Evolutionary conservation across 2,329 filamentous ascomycete species (phyloP).

Genomic region (Pleomassaria siparia): DNA sequence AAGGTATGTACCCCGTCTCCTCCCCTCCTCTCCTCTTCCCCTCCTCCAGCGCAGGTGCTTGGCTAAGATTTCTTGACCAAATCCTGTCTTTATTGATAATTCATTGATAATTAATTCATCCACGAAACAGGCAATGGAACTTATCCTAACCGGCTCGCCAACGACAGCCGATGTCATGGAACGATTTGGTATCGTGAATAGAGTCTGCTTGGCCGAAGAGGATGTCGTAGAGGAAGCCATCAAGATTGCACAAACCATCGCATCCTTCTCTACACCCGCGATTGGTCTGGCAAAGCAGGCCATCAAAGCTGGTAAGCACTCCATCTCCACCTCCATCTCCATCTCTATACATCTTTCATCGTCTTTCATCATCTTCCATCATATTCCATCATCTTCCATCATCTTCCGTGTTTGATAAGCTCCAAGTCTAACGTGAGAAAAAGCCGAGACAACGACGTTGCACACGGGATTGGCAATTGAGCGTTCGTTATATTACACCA

Average conservation of each 20-base stretch:
- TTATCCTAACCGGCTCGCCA: conserved; percentile 47
- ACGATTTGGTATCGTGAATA: conserved; percentile 46
- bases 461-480: conserved; percentile 44
- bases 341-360: too few relatives aligned
- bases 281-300: conserved; percentile 49
- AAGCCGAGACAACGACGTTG: conserved; percentile 48
- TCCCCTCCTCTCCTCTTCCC: too few relatives aligned
- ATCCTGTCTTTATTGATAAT: not conserved
- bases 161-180: conserved; percentile 43
- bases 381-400: too few relatives aligned
- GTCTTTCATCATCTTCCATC: too few relatives aligned
- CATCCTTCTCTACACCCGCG: conserved; percentile 45
- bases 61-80: not conserved
- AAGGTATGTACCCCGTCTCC: conserved; percentile 31
- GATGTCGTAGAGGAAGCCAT: conserved; percentile 44
- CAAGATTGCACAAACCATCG: conserved; percentile 44
- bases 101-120: conserved; percentile 14
- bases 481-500: conserved; percentile 36
- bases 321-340: conserved; percentile 2
- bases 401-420: conserved; percentile 7
- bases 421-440: conserved; percentile 17
- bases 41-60: conserved; percentile 9
- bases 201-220: conserved; percentile 35
- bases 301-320: conserved; percentile 43
- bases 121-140: conserved; percentile 49